Evolutionary conservation across 768 basidiomycete genomes (phyloP).

Genomic region (Hygrophorus russula): DNA sequence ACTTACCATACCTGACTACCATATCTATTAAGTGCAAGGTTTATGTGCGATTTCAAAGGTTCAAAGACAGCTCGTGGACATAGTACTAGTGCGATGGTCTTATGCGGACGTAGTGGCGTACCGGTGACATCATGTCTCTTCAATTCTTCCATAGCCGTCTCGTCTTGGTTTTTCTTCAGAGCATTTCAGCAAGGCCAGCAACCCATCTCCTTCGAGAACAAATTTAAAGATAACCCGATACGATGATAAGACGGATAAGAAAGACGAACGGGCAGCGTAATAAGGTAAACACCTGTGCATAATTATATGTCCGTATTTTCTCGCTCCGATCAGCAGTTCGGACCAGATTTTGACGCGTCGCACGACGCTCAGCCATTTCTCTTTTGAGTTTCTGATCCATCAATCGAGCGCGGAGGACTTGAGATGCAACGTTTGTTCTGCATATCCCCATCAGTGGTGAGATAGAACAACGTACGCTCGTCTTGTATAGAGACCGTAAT

Average conservation of each 20-base stretch:
- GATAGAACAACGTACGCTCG: conserved; percentile 35
- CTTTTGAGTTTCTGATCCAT: conserved; percentile 67
- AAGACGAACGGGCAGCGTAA: background rate
- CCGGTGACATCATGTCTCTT: conserved; percentile 7
- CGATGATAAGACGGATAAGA: conserved; percentile 36
- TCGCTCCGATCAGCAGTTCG: conserved; percentile 81
- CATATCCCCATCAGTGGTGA: background rate
- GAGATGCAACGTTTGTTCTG: conserved; percentile 93
- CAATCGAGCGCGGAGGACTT: conserved; percentile 76
- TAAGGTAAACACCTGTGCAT: conserved; percentile 53
- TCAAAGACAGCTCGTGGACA: too few species aligned
- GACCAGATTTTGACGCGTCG: conserved; percentile 61
- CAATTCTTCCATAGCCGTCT: conserved; percentile 40
- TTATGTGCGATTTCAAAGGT: too few species aligned
- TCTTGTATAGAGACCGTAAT: conserved; percentile 98
- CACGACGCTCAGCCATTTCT: conserved; percentile 62
- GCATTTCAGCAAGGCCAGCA: conserved; percentile 49
- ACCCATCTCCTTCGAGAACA: conserved; percentile 56
- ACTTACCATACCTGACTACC: too few species aligned
- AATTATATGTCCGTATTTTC: conserved; percentile 95
- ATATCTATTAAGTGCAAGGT: too few species aligned
- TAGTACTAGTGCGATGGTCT: too few species aligned
- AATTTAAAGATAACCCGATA: conserved; percentile 62
- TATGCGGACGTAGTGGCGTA: too few species aligned
- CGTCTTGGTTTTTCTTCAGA: conserved; percentile 44